A percentile compares a stretch with the other conserved stretches of the same genome.
These are phyloP conservation scores for Fulvia fulva DNA, from an alignment of 2,329 filamentous ascomycete genomes.

Conservation along the genomic window DNA sequence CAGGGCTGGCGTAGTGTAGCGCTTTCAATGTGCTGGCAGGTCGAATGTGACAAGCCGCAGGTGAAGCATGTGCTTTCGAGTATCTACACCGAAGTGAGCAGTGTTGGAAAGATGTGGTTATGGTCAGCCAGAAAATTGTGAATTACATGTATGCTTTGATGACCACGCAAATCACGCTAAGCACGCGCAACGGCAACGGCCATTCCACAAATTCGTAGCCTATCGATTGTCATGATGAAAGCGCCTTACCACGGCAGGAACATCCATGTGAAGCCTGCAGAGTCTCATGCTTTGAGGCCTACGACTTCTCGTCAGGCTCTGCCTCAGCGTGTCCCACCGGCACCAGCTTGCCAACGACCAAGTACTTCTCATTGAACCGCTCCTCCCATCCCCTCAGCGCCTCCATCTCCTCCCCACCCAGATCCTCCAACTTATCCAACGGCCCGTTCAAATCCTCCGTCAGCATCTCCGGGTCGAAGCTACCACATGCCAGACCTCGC, in stretches of 20 bases:
- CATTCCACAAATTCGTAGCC: no score
- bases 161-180: not conserved
- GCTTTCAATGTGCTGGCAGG: no score
- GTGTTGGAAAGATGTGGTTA: not conserved
- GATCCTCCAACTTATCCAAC: conserved; percentile 68
- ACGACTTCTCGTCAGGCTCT: conserved; percentile 35
- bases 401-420: conserved; percentile 73
- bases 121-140: not conserved
- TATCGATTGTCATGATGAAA: not conserved
- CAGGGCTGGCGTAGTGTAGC: no score
- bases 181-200: not conserved
- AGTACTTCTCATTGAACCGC: conserved; percentile 87
- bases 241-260: not conserved
- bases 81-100: not conserved
- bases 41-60: not conserved
- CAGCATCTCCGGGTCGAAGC: conserved; percentile 93
- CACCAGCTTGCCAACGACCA: conserved; percentile 86
- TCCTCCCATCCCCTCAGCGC: conserved; percentile 89
- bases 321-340: conserved; percentile 55
- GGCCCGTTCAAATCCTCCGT: conserved; percentile 84
- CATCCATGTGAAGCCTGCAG: not conserved
- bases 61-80: not conserved
- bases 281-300: no score
- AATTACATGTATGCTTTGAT: not conserved
- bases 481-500: conserved; percentile 80